Evolutionary conservation across 257 asterid genomes (phyloP), one percentile per base, ranked within the genome.

Genomic region (Anisodus tanguticus): DNA sequence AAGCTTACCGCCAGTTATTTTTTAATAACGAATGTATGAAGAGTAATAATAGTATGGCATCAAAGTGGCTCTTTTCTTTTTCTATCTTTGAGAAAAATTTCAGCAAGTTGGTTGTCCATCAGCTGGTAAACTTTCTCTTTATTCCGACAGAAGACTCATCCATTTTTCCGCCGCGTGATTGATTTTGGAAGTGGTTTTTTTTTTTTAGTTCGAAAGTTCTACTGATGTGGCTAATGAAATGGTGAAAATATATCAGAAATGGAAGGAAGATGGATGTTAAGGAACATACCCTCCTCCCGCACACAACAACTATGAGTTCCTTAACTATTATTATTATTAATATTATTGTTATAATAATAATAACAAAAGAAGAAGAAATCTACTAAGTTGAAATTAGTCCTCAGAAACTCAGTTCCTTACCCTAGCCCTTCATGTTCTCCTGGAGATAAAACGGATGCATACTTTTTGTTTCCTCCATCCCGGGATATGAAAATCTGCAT

Each of bases 381-480:
- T 68, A n/a, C 45, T 26, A 35, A 9, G 47, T 51, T 63, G 63
- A 62, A 37, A 41, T 5, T 41, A 22, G 35, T 15, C 74, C 13
- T 45, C 63, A 26, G 74, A 37, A 22, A 47, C 45, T 10, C 72
- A 79, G 67, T 51, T 84, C 53, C 97, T 91, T 97, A 97, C 99
- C 97, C 94, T 91, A 92, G 67, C 51, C 95, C 97, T 83, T 95
- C 97, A 22, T 95, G 98, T 84, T 89, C 93, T 78, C 98, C 98
- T 1, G 99, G 97, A 76, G 97, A 84, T 53, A 97, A 90, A 88
- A 97, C 99, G 17, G 99, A 93, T 80, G 98, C 94, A 86, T 89
- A 97, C 78, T 91, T 93, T 86, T 95, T 97, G 89, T 90, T 97
- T 79, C 98, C 98, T 85, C 99, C 98, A 81, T 94, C 99, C 78